Evolutionary conservation across 2,329 filamentous ascomycete species (phyloP).

Genomic region (Corniculantispora saksenae): DNA sequence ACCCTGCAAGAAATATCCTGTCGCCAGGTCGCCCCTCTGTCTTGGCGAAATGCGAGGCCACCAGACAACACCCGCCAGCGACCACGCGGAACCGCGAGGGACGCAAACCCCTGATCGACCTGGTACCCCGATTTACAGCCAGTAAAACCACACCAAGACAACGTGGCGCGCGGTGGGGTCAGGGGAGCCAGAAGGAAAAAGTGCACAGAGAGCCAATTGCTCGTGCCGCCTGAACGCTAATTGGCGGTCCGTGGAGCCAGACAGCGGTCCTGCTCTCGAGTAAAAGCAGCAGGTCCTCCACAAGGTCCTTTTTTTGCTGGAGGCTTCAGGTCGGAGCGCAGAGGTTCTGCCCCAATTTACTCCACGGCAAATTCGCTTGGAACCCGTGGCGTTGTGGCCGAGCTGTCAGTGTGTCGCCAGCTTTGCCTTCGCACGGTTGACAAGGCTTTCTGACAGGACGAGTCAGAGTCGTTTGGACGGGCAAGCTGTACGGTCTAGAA

Average conservation of each 20-base stretch:
- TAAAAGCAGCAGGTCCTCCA: not conserved
- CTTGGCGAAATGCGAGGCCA: slow-evolving; percentile 3
- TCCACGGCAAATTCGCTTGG: not conserved
- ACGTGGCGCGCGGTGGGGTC: slow-evolving; percentile 10
- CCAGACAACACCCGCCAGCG: not conserved
- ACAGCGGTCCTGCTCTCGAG: not conserved
- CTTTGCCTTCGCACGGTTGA: not conserved
- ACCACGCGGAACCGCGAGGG: slow-evolving; percentile 3
- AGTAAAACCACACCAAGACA: not conserved
- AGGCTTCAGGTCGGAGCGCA: not conserved
- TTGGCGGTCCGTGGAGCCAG: slow-evolving; percentile 1
- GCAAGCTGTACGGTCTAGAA: not conserved
- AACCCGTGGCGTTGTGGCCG: not conserved
- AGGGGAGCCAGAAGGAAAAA: not conserved
- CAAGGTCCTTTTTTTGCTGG: not conserved
- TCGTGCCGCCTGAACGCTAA: not conserved
- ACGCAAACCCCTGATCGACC: slow-evolving; percentile 16
- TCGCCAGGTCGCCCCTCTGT: not conserved
- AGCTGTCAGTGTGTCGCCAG: not conserved
- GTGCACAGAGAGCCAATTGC: not conserved
- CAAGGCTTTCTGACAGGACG: not conserved
- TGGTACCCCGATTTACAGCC: not conserved
- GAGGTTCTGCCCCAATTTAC: not conserved
- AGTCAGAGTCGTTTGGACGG: not conserved
- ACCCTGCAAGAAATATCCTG: not conserved